Percentiles rank a stretch among this genome's conserved stretches.
These are phyloP conservation scores for Ballota nigra DNA, from an alignment of 257 asterid genomes.

Conservation along the genomic window DNA sequence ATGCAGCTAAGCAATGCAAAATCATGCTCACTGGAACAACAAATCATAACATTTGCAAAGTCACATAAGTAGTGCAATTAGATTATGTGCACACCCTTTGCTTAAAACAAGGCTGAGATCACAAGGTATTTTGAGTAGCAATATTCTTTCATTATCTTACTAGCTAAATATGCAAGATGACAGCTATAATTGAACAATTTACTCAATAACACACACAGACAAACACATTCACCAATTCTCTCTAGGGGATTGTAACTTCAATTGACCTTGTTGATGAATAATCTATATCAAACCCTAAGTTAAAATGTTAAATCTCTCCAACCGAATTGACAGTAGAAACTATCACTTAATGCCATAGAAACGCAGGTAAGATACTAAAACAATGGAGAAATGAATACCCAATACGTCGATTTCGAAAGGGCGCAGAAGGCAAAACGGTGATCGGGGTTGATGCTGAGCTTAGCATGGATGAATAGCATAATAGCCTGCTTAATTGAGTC, in stretches of 20 bases:
- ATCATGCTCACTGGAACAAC: too few species aligned
- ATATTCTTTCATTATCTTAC: not conserved
- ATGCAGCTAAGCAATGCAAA: too few species aligned
- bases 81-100: not conserved
- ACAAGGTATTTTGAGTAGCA: not conserved
- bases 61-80: not conserved
- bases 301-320: not conserved
- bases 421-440: slow-evolving; percentile 86
- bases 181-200: not conserved
- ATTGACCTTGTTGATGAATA: not conserved
- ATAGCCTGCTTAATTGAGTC: slow-evolving; percentile 84
- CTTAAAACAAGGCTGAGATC: not conserved
- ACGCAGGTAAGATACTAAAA: not conserved
- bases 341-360: not conserved
- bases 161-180: not conserved
- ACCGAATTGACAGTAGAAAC: not conserved
- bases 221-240: not conserved
- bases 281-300: not conserved
- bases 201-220: not conserved
- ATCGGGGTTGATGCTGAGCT: slow-evolving; percentile 75
- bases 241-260: not conserved
- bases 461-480: slow-evolving; percentile 70
- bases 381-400: slow-evolving; percentile 44
- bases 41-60: not conserved
- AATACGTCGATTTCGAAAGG: slow-evolving; percentile 59